Evolutionary conservation across 2,329 filamentous ascomycete genomes (phyloP).

Genomic region (Nemania bipapillata): DNA sequence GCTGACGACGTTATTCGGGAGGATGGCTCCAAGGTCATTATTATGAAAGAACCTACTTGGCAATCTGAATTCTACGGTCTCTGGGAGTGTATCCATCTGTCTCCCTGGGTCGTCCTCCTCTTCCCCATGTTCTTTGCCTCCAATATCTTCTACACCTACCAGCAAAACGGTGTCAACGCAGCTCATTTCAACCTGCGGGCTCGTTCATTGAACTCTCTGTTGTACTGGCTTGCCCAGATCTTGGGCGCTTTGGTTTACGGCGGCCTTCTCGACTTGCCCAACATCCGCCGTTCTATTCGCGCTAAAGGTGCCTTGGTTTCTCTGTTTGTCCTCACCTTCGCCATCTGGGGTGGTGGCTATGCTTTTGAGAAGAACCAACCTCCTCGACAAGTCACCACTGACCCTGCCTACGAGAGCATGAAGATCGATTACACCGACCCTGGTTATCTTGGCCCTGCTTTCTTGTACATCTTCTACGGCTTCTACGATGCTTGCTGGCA

Average conservation of each 20-base stretch:
- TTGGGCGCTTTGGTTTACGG: slow-evolving; percentile 75
- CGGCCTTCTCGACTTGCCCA: slow-evolving; percentile 68
- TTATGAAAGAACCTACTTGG: slow-evolving; percentile 83
- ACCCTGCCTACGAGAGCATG: slow-evolving; percentile 29
- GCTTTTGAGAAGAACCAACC: slow-evolving; percentile 71
- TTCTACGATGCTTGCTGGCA: slow-evolving; percentile 83
- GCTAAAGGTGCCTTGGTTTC: slow-evolving; percentile 69
- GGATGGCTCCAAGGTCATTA: slow-evolving; percentile 76
- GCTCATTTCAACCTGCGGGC: slow-evolving; percentile 77
- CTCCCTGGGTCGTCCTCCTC: slow-evolving; percentile 74
- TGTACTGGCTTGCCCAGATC: slow-evolving; percentile 80
- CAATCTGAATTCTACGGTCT: slow-evolving; percentile 75
- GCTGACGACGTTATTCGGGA: slow-evolving; percentile 72
- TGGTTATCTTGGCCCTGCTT: slow-evolving; percentile 76
- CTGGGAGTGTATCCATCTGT: slow-evolving; percentile 69
- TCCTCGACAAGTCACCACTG: slow-evolving; percentile 52
- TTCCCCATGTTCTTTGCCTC: slow-evolving; percentile 84
- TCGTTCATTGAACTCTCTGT: slow-evolving; percentile 73
- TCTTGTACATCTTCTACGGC: slow-evolving; percentile 69
- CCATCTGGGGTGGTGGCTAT: slow-evolving; percentile 78
- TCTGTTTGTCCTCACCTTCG: slow-evolving; percentile 73
- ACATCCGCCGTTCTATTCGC: slow-evolving; percentile 68
- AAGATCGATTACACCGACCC: slow-evolving; percentile 66
- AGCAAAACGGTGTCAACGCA: slow-evolving; percentile 77
- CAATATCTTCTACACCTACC: slow-evolving; percentile 84